phyloP scores from a whole-genome alignment of 176 grass and related monocot species.

The Urochloa ruziziensis region DNA sequence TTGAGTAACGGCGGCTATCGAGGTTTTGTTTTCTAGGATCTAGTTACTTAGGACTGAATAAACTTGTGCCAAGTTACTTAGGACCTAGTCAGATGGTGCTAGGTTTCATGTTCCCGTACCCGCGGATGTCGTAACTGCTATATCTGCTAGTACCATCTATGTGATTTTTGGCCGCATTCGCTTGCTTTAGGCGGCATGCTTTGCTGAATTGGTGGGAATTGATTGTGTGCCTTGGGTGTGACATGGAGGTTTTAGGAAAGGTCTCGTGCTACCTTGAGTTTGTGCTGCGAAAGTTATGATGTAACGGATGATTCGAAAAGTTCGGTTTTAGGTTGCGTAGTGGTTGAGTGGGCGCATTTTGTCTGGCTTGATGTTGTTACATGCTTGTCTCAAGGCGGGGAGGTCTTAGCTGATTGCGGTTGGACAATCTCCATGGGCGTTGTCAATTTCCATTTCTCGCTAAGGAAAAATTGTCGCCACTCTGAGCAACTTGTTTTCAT shows the following conservation, averaged over 20 bases:
- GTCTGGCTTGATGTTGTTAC: background rate
- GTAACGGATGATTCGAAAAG: background rate
- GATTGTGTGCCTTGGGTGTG: background rate
- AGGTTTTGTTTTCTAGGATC: background rate
- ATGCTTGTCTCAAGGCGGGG: background rate
- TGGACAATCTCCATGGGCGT: background rate
- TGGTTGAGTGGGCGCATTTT: background rate
- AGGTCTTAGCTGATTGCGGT: slow-evolving; percentile 16
- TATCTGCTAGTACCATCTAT: background rate
- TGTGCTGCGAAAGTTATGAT: background rate
- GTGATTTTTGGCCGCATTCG: background rate
- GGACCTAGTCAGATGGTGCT: background rate
- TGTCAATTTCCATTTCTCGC: slow-evolving; percentile 9
- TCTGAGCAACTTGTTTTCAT: background rate
- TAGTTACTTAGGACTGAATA: background rate
- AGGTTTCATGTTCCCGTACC: background rate
- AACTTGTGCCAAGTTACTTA: too few species aligned
- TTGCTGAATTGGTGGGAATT: background rate
- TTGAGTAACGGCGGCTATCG: background rate
- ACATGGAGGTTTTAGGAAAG: background rate
- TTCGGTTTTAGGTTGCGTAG: background rate
- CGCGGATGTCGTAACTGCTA: background rate
- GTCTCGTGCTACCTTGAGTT: background rate
- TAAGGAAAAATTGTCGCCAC: background rate
- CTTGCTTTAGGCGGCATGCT: background rate